Evolutionary conservation across 2,329 filamentous ascomycete genomes (phyloP).

Genomic region (Xylariaceae sp.): DNA sequence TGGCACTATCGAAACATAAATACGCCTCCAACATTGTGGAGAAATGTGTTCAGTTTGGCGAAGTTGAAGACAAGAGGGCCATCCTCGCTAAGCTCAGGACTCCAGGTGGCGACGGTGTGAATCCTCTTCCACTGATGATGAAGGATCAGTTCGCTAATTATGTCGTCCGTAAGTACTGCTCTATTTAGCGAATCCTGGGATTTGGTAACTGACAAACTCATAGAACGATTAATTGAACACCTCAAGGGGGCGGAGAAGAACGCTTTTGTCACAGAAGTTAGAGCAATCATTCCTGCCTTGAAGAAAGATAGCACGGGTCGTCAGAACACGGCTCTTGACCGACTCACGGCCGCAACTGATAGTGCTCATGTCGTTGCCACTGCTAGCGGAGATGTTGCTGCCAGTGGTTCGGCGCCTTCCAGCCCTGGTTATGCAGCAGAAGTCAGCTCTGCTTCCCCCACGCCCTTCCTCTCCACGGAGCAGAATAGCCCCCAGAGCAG

Average conservation of each 20-base stretch:
- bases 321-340: slow-evolving; percentile 61
- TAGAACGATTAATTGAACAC: slow-evolving; percentile 72
- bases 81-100: slow-evolving; percentile 62
- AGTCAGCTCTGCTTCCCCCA: slow-evolving; percentile 52
- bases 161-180: slow-evolving; percentile 72
- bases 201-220: slow-evolving; percentile 26
- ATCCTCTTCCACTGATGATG: slow-evolving; percentile 70
- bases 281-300: slow-evolving; percentile 54
- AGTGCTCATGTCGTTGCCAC: slow-evolving; percentile 2
- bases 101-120: slow-evolving; percentile 58
- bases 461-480: slow-evolving; percentile 62
- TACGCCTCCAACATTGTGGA: slow-evolving; percentile 97
- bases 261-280: slow-evolving; percentile 51
- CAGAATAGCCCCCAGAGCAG: slow-evolving; percentile 65
- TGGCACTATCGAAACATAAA: slow-evolving; percentile 85
- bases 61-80: slow-evolving; percentile 59
- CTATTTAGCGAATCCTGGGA: too few relatives aligned
- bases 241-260: slow-evolving; percentile 56
- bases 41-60: slow-evolving; percentile 74
- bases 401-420: slow-evolving; percentile 20
- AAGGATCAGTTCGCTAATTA: slow-evolving; percentile 94
- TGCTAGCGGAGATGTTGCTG: slow-evolving; percentile 5
- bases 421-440: slow-evolving; percentile 41
- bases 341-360: slow-evolving; percentile 38
- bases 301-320: slow-evolving; percentile 62